These are phyloP conservation scores for Colletotrichum gloeosporioides DNA, from an alignment of 2,329 filamentous ascomycete species.

Conservation along the genomic window DNA sequence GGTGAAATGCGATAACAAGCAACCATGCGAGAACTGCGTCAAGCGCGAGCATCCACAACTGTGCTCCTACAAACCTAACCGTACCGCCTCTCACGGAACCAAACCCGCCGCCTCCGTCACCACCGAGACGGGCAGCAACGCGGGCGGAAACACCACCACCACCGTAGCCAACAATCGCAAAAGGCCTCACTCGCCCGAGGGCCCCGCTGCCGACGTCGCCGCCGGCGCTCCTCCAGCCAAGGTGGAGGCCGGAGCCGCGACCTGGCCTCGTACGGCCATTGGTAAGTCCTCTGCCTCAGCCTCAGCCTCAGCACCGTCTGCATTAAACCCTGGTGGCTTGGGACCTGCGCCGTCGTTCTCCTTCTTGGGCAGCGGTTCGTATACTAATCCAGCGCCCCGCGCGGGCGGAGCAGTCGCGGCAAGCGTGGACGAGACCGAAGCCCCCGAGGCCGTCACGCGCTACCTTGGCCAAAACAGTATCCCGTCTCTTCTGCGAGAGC, in stretches of 20 bases:
- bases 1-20: conserved; percentile 73
- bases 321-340: conserved; percentile 1
- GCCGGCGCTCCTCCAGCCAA: conserved; percentile 25
- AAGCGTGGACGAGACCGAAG: conserved; percentile 57
- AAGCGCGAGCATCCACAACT: conserved; percentile 69
- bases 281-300: conserved; percentile 29
- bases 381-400: conserved; percentile 11
- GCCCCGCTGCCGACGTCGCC: conserved; percentile 38
- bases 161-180: conserved; percentile 32
- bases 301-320: not conserved
- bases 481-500: conserved; percentile 67
- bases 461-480: conserved; percentile 74
- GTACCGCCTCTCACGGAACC: conserved; percentile 33
- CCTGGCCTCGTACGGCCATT: conserved; percentile 46
- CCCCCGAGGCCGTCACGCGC: conserved; percentile 55
- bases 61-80: conserved; percentile 72
- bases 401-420: conserved; percentile 34
- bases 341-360: conserved; percentile 3
- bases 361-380: conserved; percentile 6
- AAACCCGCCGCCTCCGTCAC: conserved; percentile 31
- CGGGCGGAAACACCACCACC: conserved; percentile 27
- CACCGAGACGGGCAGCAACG: conserved; percentile 22
- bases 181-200: conserved; percentile 49
- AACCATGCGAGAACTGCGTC: conserved; percentile 72
- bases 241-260: conserved; percentile 42